phyloP scores from a whole-genome alignment of 305 asterid species.

The Fraxinus angustifolia region DNA sequence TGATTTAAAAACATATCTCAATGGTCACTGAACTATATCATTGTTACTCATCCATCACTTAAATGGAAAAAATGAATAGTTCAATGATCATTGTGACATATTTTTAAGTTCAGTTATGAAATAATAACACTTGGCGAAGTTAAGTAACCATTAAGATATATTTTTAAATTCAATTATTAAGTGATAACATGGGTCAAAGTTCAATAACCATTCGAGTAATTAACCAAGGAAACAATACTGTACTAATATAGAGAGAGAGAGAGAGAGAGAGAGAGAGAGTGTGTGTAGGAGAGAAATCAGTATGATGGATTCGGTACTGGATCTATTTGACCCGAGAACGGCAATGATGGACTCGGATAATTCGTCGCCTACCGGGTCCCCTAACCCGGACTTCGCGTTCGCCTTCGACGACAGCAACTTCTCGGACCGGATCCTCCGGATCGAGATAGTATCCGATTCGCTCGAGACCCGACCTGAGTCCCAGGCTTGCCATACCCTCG shows the following conservation, averaged over 20 bases:
- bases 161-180: too few species aligned
- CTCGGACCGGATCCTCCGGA: slow-evolving; percentile 77
- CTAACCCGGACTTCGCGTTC: slow-evolving; percentile 68
- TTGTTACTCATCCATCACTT: too few species aligned
- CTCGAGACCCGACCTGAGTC: slow-evolving; percentile 37
- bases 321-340: slow-evolving; percentile 85
- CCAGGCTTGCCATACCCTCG: slow-evolving; percentile 55
- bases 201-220: too few species aligned
- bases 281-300: not conserved
- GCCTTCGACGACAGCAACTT: slow-evolving; percentile 93
- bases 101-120: too few species aligned
- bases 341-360: slow-evolving; percentile 63
- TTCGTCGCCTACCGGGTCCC: slow-evolving; percentile 38
- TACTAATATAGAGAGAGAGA: slow-evolving; percentile 3
- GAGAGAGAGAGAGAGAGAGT: slow-evolving; percentile 14
- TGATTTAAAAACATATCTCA: too few species aligned
- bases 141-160: too few species aligned
- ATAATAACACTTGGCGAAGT: too few species aligned
- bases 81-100: too few species aligned
- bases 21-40: too few species aligned
- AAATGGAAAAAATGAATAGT: too few species aligned
- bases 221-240: not conserved
- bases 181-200: too few species aligned
- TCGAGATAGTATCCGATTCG: slow-evolving; percentile 73
- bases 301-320: slow-evolving; percentile 81